Evolutionary conservation across 352 stramenopile species (phyloP).

Genomic region (Globisporangium barbulae): DNA sequence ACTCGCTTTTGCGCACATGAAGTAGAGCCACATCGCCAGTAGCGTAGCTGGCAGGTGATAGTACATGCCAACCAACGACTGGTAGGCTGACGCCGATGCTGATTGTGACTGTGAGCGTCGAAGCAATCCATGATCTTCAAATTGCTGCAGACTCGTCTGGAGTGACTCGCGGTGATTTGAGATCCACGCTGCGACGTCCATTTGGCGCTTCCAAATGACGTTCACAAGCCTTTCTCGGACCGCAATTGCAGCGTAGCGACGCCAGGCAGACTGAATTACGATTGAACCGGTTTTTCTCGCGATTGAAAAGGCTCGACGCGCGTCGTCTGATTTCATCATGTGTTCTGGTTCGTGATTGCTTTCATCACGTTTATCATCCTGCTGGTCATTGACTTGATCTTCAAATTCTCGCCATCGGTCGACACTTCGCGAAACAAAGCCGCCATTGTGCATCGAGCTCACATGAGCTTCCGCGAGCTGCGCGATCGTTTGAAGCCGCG

Average conservation of each 20-base stretch:
- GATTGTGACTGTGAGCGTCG: background rate
- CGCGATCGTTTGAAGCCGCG: conserved; percentile 42
- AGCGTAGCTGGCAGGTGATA: conserved; percentile 34
- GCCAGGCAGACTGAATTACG: conserved; percentile 52
- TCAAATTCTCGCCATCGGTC: conserved; percentile 35
- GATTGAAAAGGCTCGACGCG: conserved; percentile 16
- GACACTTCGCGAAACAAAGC: conserved; percentile 46
- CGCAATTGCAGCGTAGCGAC: conserved; percentile 25
- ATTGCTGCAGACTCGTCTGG: conserved; percentile 9
- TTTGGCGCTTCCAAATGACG: conserved; percentile 36
- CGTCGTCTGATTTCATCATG: conserved; percentile 17
- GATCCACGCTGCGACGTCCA: conserved; percentile 42
- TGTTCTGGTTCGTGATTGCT: conserved; percentile 1
- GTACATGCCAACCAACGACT: conserved; percentile 16
- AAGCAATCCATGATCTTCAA: background rate
- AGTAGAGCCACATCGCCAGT: conserved; percentile 41
- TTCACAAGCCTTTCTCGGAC: conserved; percentile 22
- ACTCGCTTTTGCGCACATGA: conserved; percentile 21
- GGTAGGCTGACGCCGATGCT: background rate
- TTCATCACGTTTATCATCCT: background rate
- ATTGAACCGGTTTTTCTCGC: conserved; percentile 35
- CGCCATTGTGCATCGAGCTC: conserved; percentile 28
- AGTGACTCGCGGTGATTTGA: conserved; percentile 1
- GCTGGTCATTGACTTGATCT: background rate
- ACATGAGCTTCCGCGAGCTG: conserved; percentile 42